Evolutionary conservation across 2,329 filamentous ascomycete species (phyloP), one percentile per base, ranked within the genome.

Genomic region (Alternaria gaisen): DNA sequence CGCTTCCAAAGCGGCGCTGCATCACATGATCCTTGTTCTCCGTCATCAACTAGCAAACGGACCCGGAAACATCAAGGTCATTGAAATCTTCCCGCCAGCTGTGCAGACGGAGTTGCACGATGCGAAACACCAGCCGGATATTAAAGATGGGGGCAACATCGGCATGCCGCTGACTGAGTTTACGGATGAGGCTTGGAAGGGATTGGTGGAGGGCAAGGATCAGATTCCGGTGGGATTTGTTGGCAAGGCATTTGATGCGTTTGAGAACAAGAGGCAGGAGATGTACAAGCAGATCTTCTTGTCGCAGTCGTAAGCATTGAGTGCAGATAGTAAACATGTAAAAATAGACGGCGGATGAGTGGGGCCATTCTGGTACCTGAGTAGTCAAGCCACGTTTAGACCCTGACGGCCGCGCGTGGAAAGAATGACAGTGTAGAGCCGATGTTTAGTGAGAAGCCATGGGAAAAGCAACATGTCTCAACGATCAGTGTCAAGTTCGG

Each of bases 41-140:
- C 80, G 85, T 1, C 80, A 83, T 61, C 84, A 87, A 68, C 65
- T 87, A 34, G 79, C 79, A 44, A 79, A 80, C 5, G 79, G 77
- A 1, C 72, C 77, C 0, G 80, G 79, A 5, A 81, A 83, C 47
- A 78, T 86, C 67, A 84, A 84, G 61, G 80, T 87, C n/a, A 75
- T 86, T 38, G 85, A 87, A 70, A 77, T 87, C 10, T 84, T 83
- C 56, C 85, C 85, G 4, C 85, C 85, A 0, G 83, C 84, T 1
- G 84, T 87, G 36, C 85, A 87, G 74, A 87, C 84, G 0, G 85
- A 87, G 69, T 72, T 87, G 26, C 85, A 86, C 60, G 84, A 87
- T 60, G 78, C 78, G 28, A 84, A 84, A 71, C 82, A 86, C 59
- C 84, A 86, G 73, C 84, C 84, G 0, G 83, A 86, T 64, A 77